A percentile compares a stretch with the other conserved stretches of the same genome.
Conservation (phyloP, 225 moss, liverwort and hornwort species). For the Physcomitrellopsis africana region DNA sequence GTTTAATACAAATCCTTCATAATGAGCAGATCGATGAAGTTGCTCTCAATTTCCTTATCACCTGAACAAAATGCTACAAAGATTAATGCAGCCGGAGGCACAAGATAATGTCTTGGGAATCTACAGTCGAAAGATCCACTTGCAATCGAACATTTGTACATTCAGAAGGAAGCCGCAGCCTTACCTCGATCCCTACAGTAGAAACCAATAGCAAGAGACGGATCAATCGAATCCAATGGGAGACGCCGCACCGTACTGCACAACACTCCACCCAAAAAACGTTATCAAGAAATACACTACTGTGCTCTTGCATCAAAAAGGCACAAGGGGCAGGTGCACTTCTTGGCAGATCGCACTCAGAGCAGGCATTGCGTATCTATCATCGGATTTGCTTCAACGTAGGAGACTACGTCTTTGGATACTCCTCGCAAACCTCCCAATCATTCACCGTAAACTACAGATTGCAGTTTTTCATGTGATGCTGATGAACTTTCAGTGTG, state of each 20-base stretch:
- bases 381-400: not conserved
- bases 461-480: slow-evolving; percentile 18
- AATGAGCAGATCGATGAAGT: not conserved
- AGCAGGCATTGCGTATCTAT: not conserved
- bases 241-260: slow-evolving; percentile 87
- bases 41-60: not conserved
- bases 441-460: not conserved
- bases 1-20: not conserved
- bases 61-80: not conserved
- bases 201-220: slow-evolving; percentile 95
- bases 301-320: slow-evolving; percentile 35
- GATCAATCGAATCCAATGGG: slow-evolving; percentile 90
- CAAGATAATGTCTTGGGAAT: too few relatives aligned
- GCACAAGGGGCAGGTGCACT: too few relatives aligned
- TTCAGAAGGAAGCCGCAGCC: slow-evolving; percentile 21
- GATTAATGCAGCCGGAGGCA: too few relatives aligned
- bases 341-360: too few relatives aligned
- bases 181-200: slow-evolving; percentile 86
- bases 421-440: not conserved
- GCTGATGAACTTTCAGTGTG: not conserved
- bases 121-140: too few relatives aligned
- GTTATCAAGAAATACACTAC: too few relatives aligned
- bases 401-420: not conserved
- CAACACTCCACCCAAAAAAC: not conserved
- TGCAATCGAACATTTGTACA: not conserved